Evolutionary conservation across 2,329 filamentous ascomycete species (phyloP).

Genomic region (Pyricularia pennisetigena): DNA sequence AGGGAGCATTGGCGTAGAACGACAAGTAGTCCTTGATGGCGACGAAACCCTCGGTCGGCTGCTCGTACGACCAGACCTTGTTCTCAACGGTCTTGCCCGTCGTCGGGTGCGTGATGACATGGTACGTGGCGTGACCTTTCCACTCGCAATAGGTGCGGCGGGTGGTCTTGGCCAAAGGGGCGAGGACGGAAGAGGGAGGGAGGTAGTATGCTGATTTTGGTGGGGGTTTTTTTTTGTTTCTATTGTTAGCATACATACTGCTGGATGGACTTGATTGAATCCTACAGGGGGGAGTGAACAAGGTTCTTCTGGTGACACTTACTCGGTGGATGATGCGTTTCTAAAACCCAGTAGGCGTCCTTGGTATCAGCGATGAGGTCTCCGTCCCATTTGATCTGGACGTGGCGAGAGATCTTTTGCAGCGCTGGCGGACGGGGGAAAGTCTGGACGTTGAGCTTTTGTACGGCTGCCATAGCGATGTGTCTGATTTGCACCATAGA

Average conservation of each 20-base stretch:
- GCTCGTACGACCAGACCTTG: conserved; percentile 50
- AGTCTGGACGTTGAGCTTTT: conserved; percentile 41
- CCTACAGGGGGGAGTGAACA: not conserved
- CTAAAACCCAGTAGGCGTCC: conserved; percentile 50
- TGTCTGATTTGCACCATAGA: not conserved
- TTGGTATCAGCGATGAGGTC: conserved; percentile 47
- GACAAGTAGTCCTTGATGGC: conserved; percentile 45
- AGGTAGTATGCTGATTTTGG: conserved; percentile 44
- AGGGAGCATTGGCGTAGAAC: conserved; percentile 47
- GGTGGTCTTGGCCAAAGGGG: conserved; percentile 34
- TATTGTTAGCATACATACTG: not conserved
- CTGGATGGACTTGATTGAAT: not conserved
- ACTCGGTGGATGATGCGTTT: conserved; percentile 54
- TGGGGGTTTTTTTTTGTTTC: not conserved
- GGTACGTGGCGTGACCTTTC: conserved; percentile 52
- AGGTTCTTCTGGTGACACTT: conserved; percentile 11
- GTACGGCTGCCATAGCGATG: conserved; percentile 10
- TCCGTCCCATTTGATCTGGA: conserved; percentile 46
- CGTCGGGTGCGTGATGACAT: conserved; percentile 32
- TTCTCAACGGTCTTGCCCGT: conserved; percentile 29
- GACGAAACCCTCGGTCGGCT: conserved; percentile 39
- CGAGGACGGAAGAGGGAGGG: conserved; percentile 36
- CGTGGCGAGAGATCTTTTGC: conserved; percentile 41
- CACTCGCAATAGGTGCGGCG: conserved; percentile 45
- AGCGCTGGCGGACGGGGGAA: conserved; percentile 50